Base-by-base conservation (phyloP, 2,329 filamentous ascomycete species). In the Didymella lethalis region DNA sequence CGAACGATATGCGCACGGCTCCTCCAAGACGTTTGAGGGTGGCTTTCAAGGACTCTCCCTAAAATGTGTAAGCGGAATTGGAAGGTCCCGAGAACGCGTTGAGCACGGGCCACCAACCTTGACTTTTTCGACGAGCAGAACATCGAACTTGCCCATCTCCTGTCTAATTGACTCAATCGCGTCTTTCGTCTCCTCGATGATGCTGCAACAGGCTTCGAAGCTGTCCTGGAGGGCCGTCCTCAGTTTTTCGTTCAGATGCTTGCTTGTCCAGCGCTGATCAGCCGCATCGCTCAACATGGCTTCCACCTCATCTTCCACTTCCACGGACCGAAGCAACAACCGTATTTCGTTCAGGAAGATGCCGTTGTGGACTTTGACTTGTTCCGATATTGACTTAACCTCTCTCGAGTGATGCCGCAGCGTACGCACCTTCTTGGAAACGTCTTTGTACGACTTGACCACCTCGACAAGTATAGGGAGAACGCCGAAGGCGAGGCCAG, bases 341-440 rank as follows among this genome's bases (percentile, higher is more conserved):
- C 65, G 63, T 20, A 67, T 64, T 52, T 72, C 65, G 16, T 70
- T 70, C 6, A 60, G 48, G 38, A 70, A 72, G 8, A 67, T 66
- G 5, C 59, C 54, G 23, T 64, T 61, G 2, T 61, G 57, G 3
- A 64, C 57, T 18, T 57, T 60, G 2, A 72, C 54, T 25, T 64
- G 63, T 2, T 59, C 23, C 10, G 60, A 57, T 2, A 70, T 54
- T 7, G 48, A 51, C 26, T 54, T 63, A 8, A 71, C 56, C 32
- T 67, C 70, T 48, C 48, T 63, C 0, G 61, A 66, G 26, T 59
- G 65, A 28, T 65, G 64, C 4, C 64, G 64, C 34, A 72, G 65
- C 6, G 64, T 64, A 31, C 57, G 61, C 5, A 68, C 43, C 12
- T 54, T 53, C 12, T 54, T 49, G 1, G 55, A 48, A 3, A 67